A percentile compares a stretch with the other conserved stretches of the same genome.
Evolutionary conservation across 768 basidiomycete genomes (phyloP).

Genomic region (Leccinum variicolor): DNA sequence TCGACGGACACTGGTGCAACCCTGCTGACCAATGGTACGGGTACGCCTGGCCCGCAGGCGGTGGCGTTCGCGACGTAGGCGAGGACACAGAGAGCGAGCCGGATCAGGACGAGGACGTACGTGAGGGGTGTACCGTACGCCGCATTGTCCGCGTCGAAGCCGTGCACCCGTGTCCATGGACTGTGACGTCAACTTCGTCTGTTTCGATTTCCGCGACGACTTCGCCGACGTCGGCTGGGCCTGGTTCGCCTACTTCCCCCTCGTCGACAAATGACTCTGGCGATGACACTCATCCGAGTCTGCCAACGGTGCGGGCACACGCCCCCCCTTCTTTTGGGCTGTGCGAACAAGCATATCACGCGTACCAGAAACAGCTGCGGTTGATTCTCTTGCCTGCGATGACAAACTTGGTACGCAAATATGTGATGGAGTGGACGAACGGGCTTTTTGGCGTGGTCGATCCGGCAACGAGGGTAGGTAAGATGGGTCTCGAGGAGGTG

Average conservation of each 20-base stretch:
- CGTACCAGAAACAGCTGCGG: slow-evolving; percentile 57
- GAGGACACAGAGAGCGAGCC: slow-evolving; percentile 29
- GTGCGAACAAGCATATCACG: slow-evolving; percentile 61
- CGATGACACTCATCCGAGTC: slow-evolving; percentile 44
- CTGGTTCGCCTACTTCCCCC: slow-evolving; percentile 25
- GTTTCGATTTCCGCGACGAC: slow-evolving; percentile 4
- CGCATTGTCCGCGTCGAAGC: slow-evolving; percentile 24
- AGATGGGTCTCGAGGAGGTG: slow-evolving; percentile 63
- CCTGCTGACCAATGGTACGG: slow-evolving; percentile 70
- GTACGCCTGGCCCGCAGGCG: slow-evolving; percentile 37
- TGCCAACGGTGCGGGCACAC: slow-evolving; percentile 44
- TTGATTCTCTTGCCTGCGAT: slow-evolving; percentile 62
- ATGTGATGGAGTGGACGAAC: slow-evolving; percentile 60
- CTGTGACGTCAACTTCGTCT: slow-evolving; percentile 21
- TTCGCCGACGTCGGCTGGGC: slow-evolving; percentile 20
- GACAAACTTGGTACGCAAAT: slow-evolving; percentile 62
- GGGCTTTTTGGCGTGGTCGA: slow-evolving; percentile 40
- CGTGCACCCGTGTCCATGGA: slow-evolving; percentile 64
- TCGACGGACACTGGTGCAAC: slow-evolving; percentile 75
- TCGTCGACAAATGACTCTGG: slow-evolving; percentile 7
- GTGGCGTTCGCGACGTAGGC: slow-evolving; percentile 28
- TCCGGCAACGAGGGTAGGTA: slow-evolving; percentile 52
- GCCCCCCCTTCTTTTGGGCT: slow-evolving; percentile 59
- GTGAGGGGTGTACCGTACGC: slow-evolving; percentile 16
- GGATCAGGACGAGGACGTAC: slow-evolving; percentile 21